phyloP scores from a whole-genome alignment of 108 stramenopile species.

The Ochromonas danica region DNA sequence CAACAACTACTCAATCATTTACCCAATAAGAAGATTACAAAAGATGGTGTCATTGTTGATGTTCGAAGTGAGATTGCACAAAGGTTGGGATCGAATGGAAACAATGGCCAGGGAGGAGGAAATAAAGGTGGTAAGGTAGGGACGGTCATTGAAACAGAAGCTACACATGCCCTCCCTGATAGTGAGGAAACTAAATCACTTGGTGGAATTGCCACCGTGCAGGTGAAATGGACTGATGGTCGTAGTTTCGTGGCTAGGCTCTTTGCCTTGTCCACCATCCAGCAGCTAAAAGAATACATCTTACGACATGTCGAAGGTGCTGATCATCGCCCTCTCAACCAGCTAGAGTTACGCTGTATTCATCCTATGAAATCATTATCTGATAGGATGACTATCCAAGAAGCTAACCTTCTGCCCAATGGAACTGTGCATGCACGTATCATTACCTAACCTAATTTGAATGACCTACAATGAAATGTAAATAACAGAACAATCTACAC shows the following conservation, averaged over 20 bases:
- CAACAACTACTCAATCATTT: constrained; percentile 4
- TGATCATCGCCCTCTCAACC: background rate
- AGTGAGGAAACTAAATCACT: background rate
- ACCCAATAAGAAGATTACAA: constrained; percentile 18
- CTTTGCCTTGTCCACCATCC: background rate
- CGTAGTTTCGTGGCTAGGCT: background rate
- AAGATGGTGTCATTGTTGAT: constrained; percentile 20
- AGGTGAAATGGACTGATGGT: constrained; percentile 7
- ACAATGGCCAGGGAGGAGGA: background rate
- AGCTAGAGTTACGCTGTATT: background rate
- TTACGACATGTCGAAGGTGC: background rate
- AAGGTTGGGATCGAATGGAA: background rate
- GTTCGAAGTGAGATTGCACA: constrained; percentile 11
- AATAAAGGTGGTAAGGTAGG: background rate
- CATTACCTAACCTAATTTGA: background rate
- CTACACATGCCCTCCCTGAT: background rate
- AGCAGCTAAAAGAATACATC: background rate
- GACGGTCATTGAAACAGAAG: background rate
- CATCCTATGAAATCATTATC: background rate
- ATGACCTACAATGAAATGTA: too few species aligned
- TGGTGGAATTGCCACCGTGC: background rate
- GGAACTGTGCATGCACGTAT: constrained; percentile 34
- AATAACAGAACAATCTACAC: too few species aligned
- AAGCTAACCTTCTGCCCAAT: constrained; percentile 21
- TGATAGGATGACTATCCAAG: constrained; percentile 17